Evolutionary conservation across 1,139 yeast genomes (phyloP).

Genomic region (Magnusiomyces clavatus): DNA sequence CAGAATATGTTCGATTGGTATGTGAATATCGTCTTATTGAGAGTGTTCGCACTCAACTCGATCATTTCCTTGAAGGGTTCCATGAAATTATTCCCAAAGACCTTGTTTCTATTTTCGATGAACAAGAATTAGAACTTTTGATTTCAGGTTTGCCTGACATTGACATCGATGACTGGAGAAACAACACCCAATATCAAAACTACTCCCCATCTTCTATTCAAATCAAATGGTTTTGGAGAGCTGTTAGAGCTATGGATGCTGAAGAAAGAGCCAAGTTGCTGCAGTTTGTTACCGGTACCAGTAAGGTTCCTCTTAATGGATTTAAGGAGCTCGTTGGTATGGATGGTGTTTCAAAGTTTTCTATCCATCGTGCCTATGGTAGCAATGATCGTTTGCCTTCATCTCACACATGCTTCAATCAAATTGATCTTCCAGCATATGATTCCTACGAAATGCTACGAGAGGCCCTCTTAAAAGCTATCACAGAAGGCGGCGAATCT

Average conservation of each 20-base stretch:
- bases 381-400: slow-evolving; percentile 82
- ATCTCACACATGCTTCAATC: slow-evolving; percentile 95
- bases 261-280: slow-evolving; percentile 91
- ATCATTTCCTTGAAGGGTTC: slow-evolving; percentile 72
- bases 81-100: slow-evolving; percentile 89
- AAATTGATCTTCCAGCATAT: slow-evolving; percentile 88
- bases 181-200: slow-evolving; percentile 73
- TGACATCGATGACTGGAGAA: slow-evolving; percentile 93
- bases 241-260: slow-evolving; percentile 86
- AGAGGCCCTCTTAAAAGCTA: slow-evolving; percentile 71
- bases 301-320: slow-evolving; percentile 93
- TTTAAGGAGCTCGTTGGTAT: slow-evolving; percentile 87
- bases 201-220: slow-evolving; percentile 81
- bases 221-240: slow-evolving; percentile 97
- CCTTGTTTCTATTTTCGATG: slow-evolving; percentile 81
- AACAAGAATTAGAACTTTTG: slow-evolving; percentile 86
- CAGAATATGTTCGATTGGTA: slow-evolving; percentile 76
- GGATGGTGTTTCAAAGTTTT: slow-evolving; percentile 78
- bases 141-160: slow-evolving; percentile 95
- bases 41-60: slow-evolving; percentile 83
- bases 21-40: slow-evolving; percentile 81
- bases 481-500: slow-evolving; percentile 94
- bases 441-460: slow-evolving; percentile 81
- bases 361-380: slow-evolving; percentile 87
- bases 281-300: slow-evolving; percentile 96